Evolutionary conservation across 768 basidiomycete genomes (phyloP).

Genomic region (Coprinopsis marcescibilis): DNA sequence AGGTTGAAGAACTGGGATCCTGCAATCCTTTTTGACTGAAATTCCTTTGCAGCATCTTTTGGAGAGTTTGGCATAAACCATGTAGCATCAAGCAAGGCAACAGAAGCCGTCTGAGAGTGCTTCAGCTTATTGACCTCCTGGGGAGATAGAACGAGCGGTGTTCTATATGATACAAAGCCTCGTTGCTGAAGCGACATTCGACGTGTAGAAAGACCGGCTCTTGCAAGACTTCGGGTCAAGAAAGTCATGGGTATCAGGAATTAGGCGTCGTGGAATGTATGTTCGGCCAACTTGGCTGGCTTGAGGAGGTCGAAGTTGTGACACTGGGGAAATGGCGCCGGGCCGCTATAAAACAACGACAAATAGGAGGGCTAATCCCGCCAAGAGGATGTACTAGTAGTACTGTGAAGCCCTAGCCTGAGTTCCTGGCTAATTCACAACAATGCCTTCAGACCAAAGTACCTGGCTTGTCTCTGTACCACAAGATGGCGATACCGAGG

Average conservation of each 20-base stretch:
- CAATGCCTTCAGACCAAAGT: constrained; percentile 93
- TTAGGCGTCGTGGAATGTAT: too few relatives aligned
- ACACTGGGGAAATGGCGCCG: too few relatives aligned
- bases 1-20: constrained; percentile 72
- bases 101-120: constrained; percentile 25
- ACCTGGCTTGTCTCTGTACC: constrained; percentile 92
- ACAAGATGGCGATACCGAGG: constrained; percentile 79
- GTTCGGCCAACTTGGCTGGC: too few relatives aligned
- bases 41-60: constrained; percentile 68
- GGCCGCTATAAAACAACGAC: constrained; percentile 14
- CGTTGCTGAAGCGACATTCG: not conserved
- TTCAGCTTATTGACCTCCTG: constrained; percentile 34
- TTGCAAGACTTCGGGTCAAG: not conserved
- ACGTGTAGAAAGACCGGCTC: not conserved
- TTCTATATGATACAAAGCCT: not conserved
- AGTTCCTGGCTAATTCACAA: constrained; percentile 12
- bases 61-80: constrained; percentile 94
- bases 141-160: constrained; percentile 51
- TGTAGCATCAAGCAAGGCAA: constrained; percentile 64
- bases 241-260: not conserved
- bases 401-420: constrained; percentile 9
- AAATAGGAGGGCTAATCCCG: constrained; percentile 6
- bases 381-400: constrained; percentile 7
- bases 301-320: too few relatives aligned
- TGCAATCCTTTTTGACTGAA: constrained; percentile 58